phyloP scores from a whole-genome alignment of 441 rosid species.

The Corymbia citriodora region DNA sequence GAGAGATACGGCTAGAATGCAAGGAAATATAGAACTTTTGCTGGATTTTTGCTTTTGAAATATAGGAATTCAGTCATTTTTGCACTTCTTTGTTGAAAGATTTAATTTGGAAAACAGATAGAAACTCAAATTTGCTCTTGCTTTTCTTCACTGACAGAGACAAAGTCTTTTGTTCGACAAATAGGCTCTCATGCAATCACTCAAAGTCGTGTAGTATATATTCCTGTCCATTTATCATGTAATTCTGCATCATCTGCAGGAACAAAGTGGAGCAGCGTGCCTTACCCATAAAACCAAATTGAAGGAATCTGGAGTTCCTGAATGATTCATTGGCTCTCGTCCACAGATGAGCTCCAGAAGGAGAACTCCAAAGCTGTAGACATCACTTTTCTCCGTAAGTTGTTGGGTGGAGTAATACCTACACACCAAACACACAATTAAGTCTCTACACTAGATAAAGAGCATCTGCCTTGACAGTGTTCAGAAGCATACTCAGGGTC shows the following conservation, averaged over 20 bases:
- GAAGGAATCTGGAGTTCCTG: slow-evolving; percentile 89
- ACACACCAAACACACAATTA: not conserved
- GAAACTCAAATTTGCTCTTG: not conserved
- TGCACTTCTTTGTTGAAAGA: not conserved
- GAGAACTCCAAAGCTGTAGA: slow-evolving; percentile 96
- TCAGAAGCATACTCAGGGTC: slow-evolving; percentile 73
- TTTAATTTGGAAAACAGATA: not conserved
- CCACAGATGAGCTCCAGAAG: slow-evolving; percentile 91
- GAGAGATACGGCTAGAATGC: not conserved
- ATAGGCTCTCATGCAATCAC: not conserved
- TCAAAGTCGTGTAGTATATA: not conserved
- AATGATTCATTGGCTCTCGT: slow-evolving; percentile 72
- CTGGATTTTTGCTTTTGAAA: not conserved
- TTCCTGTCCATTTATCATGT: not conserved
- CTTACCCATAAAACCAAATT: slow-evolving; percentile 89
- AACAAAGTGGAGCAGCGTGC: not conserved
- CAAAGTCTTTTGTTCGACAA: not conserved
- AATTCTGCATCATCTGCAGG: not conserved
- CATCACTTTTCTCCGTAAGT: slow-evolving; percentile 90
- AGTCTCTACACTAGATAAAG: not conserved
- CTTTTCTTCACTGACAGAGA: not conserved
- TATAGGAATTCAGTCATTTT: not conserved
- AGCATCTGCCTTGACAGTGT: not conserved
- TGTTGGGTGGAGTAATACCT: slow-evolving; percentile 87
- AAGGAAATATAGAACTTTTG: not conserved